Base-by-base conservation (phyloP, 805 yeast genomes). In the Brettanomyces sp. region DNA sequence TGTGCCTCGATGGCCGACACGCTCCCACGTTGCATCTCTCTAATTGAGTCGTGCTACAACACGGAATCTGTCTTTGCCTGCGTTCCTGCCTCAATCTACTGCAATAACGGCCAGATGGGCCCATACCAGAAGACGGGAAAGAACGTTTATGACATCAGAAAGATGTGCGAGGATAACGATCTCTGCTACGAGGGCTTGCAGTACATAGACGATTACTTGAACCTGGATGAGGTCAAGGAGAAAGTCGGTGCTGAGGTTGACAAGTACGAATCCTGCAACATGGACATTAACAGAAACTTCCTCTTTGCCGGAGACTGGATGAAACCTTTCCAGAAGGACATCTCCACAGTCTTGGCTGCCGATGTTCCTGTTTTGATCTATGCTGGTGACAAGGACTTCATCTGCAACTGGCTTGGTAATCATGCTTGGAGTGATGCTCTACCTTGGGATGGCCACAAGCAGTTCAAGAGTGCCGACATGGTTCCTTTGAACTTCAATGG, bases 361-460 rank as follows among this genome's bases (percentile, higher is more conserved):
- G 82, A 77, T 24, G 59, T 87, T 41, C 95, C 96, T 18, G 90
- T 88, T 4, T 74, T 89, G 57, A 77, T 87, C 50, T 89, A 88
- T 56, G 96, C 96, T n/a, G 96, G 96, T 59, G 95, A 88, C 63
- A 85, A 88, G 65, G 96, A 88, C 64, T 88, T 76, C 64, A 87
- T 88, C 59, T 88, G 96, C 67, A 88, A 88, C 69, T 88, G 96
- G 93, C 72, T 88, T 52, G 96, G 96, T 53, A 85, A 87, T 67
- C 78, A 77, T 54, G 93, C 85, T 12, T 87, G 95, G 93, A 68
- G 89, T 13, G 74, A 83, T 59, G 71, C 64, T 51, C 68, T 86
- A 51, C 76, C 72, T 50, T 86, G 93, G 91, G 64, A 74, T 35
- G 76, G 80, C 34, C 55, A 54, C 25, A 52, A 48, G 5, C 60